phyloP scores from a whole-genome alignment of 495 filamentous ascomycete genomes.

The Xylaria castorea region DNA sequence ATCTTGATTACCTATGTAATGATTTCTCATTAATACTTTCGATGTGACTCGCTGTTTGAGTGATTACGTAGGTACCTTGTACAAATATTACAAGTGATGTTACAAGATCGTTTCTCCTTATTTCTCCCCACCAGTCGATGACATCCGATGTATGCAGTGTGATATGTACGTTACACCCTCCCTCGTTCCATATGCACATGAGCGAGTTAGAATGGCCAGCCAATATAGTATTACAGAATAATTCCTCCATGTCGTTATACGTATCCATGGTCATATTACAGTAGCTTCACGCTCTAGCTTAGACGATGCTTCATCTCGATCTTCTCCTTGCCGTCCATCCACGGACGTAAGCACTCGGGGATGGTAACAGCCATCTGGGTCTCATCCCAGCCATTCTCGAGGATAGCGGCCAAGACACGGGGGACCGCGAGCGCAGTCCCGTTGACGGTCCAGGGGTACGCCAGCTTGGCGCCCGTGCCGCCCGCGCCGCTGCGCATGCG shows the following conservation, averaged over 20 bases:
- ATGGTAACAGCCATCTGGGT: conserved; percentile 66
- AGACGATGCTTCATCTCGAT: conserved; percentile 57
- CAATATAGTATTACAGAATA: background rate
- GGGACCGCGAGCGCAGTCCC: conserved; percentile 94
- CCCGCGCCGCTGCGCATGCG: conserved; percentile 56
- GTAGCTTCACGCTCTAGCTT: background rate
- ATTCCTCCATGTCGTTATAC: background rate
- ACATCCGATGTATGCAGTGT: background rate
- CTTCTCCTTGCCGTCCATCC: conserved; percentile 77
- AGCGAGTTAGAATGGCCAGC: background rate
- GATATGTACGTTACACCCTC: background rate
- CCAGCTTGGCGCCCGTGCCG: conserved; percentile 45
- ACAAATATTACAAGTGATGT: background rate
- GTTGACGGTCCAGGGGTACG: conserved; percentile 86
- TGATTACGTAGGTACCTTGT: background rate
- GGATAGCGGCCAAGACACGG: conserved; percentile 83
- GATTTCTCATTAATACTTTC: background rate
- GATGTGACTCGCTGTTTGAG: conserved; percentile 8
- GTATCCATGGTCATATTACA: background rate
- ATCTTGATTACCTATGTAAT: background rate
- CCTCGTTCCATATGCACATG: background rate
- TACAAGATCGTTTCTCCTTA: background rate
- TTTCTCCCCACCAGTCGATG: background rate
- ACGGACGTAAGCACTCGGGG: conserved; percentile 77
- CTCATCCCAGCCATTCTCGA: conserved; percentile 92